A percentile compares a stretch with the other conserved stretches of the same genome.
phyloP scores from a whole-genome alignment of 176 grass and related monocot species.

The Oryza meridionalis region DNA sequence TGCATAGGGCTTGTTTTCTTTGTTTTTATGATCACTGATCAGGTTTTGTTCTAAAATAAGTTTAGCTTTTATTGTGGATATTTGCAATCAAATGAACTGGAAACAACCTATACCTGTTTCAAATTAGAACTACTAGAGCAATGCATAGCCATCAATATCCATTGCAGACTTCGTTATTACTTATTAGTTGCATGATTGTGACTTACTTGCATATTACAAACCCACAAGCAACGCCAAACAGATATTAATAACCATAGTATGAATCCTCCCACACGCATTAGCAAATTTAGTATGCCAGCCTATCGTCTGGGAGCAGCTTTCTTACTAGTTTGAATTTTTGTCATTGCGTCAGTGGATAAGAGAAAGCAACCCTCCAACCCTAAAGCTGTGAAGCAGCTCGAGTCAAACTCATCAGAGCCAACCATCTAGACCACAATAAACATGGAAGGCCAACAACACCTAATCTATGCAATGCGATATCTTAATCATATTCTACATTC shows the following conservation, averaged over 20 bases:
- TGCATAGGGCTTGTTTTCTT: not conserved
- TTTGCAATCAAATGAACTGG: slow-evolving; percentile 3
- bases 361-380: not conserved
- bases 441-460: not conserved
- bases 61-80: not conserved
- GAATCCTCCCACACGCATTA: slow-evolving; percentile 8
- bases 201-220: not conserved
- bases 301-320: slow-evolving; percentile 16
- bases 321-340: not conserved
- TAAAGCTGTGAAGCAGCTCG: slow-evolving; percentile 35
- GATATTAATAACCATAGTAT: not conserved
- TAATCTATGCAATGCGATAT: not conserved
- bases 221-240: slow-evolving; percentile 28
- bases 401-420: not conserved
- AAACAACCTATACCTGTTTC: not conserved
- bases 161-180: not conserved
- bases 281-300: not conserved
- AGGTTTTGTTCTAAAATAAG: not conserved
- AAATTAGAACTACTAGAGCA: slow-evolving; percentile 4
- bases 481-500: not conserved
- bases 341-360: not conserved
- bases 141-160: not conserved
- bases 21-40: slow-evolving; percentile 7
- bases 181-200: not conserved
- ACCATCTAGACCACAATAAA: slow-evolving; percentile 4